phyloP scores from a whole-genome alignment of 768 basidiomycete species.

The Boletus rubropictus region DNA sequence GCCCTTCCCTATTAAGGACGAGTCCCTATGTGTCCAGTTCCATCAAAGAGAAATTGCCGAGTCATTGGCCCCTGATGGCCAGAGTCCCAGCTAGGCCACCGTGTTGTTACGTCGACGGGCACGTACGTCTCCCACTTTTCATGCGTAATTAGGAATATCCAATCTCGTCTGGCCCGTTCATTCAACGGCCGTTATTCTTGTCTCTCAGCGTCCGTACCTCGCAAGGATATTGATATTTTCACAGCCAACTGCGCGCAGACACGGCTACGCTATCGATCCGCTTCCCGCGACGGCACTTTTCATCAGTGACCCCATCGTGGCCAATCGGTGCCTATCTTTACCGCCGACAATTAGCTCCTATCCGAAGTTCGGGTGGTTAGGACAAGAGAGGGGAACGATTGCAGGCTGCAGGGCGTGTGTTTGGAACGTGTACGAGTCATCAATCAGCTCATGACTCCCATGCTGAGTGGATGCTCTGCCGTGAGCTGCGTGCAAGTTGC shows the following conservation, averaged over 20 bases:
- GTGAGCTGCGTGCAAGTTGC: conserved; percentile 19
- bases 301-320: conserved; percentile 6
- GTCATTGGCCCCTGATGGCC: conserved; percentile 15
- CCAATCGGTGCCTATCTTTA: conserved; percentile 21
- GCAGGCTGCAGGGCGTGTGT: conserved; percentile 15
- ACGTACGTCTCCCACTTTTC: conserved; percentile 11
- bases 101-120: conserved; percentile 26
- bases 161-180: conserved; percentile 14
- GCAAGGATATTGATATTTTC: conserved; percentile 10
- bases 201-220: conserved; percentile 5
- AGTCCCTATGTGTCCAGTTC: conserved; percentile 12
- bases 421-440: no score
- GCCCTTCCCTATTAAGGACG: conserved; percentile 6
- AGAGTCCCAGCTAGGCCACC: conserved; percentile 11
- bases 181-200: conserved; percentile 4
- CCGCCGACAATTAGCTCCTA: conserved; percentile 20
- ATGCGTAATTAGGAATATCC: conserved; percentile 19
- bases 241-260: conserved; percentile 6
- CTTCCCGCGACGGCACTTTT: conserved; percentile 18
- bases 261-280: conserved; percentile 10
- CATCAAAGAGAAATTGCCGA: conserved; percentile 16
- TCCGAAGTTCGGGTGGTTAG: conserved; percentile 2
- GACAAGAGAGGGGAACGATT: conserved; percentile 5
- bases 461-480: conserved; percentile 21
- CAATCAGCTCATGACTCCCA: conserved; percentile 21